Evolutionary conservation across 164 flowering plant genomes (phyloP), one percentile per base, ranked within the genome.

Genomic region (Warburgia ugandensis): DNA sequence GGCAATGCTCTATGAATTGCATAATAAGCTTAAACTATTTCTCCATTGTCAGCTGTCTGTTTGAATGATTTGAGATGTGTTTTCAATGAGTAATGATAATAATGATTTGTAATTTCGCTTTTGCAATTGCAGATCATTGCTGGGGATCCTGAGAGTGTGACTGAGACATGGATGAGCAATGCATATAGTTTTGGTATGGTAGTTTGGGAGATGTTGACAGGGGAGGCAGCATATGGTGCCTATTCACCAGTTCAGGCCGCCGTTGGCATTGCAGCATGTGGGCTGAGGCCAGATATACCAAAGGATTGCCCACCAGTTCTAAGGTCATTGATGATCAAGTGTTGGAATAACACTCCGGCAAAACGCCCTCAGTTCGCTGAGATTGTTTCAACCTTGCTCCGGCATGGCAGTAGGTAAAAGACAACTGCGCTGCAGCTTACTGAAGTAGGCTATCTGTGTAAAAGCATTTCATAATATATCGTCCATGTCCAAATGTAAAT

Each of bases 231-330:
- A 4, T 91, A 91, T 61, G 58, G 77, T 13, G 62, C 92, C 4
- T 81, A 42, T 60, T 91, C 98, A 22, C 98, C 98, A 0, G 96
- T 91, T 52, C 98, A 91, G 55, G 98, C 96, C 16, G 95, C 98
- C 0, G 98, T 91, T 1, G 98, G 95, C 4, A 87, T 91, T 36
- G 98, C 98, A 8, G 96, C 98, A 12, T 87, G 95, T 64, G 96
- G 98, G 2, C 80, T 91, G 31, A 73, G 98, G 58, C 98, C 98
- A 0, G 96, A 91, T 4, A 81, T 91, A 22, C 96, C 98, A 1
- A 78, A 83, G 59, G 84, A 78, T 49, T 91, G 98, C 67, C 90
- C 98, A 0, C 87, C 65, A 43, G 35, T 67, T 43, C 73, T 91
- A 19, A 73, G 71, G 54, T 63, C 76, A 23, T 54, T 91, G 50